Base-by-base conservation (phyloP, 2,329 filamentous ascomycete genomes). In the Ceratocystiopsis brevicomis region DNA sequence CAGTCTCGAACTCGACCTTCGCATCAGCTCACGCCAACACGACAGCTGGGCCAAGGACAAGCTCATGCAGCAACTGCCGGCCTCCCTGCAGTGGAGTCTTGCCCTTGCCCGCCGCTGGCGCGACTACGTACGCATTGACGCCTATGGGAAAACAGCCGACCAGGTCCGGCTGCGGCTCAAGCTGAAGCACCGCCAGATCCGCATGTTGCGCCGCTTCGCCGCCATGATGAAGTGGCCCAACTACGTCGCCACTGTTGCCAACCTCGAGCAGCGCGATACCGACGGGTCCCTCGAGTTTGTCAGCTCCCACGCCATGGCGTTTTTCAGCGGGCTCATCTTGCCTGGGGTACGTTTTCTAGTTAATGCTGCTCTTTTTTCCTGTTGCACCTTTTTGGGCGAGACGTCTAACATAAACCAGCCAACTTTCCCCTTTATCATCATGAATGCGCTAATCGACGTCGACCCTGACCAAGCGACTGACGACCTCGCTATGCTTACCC, bases 141-240 rank as follows among this genome's bases (percentile, higher is more conserved):
- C 65, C 21, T 73, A 70, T 44, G 71, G 75, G 38, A 59, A 60
- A 39, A 65, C 63, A 11, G 59, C 70, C 1, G 66, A 72, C 33
- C 60, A 73, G 44, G 71, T 82, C 39, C 69, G 66, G 47, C 70
- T 84, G 39, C 71, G 76, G 15, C 72, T 77, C 49, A 74, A 69
- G 53, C 65, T 74, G 43, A 79, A 79, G 59, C 71, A 70, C 53
- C 67, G 71, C 18, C 81, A 85, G 56, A 73, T 78, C 47, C 77
- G 78, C 54, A 74, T 77, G 54, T 61, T 86, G 38, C 70, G 71
- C 50, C 68, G 69, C 34, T 85, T 86, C 54, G 78, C 78, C 12
- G 67, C 73, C 53, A 73, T 71, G 53, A 75, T 86, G 64, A 84
- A 82, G 57, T 86, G 81, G 81, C 80, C 80, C 1, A 84, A 84